Evolutionary conservation across 768 basidiomycete species (phyloP), one percentile per base, ranked within the genome.

Genomic region (Leccinum subtestaceum): DNA sequence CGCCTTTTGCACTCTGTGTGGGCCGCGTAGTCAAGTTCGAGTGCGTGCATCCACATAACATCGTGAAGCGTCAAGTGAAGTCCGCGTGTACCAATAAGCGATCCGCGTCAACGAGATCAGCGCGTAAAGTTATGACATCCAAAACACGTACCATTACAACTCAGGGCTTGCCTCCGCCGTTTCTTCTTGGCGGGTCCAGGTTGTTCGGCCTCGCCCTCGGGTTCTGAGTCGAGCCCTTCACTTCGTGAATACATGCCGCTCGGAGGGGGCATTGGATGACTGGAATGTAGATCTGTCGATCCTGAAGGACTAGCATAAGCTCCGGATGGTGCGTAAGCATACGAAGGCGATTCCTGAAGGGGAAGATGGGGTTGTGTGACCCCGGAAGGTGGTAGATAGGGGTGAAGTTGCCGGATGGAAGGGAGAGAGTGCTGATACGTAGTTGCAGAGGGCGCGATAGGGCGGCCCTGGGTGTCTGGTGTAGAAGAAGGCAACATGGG

Each of bases 151-250:
- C 90, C 90, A 55, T 90, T 93, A 73, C 91, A 93, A 69, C 90
- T 93, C 64, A 93, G 75, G 40, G 91, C 90, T 70, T 93, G 90
- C 48, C 91, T 77, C 54, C 91, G 80, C 54, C 91, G 78, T 74
- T 91, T 93, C 82, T 91, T 91, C 80, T 91, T 92, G 15, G 85
- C 85, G 15, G 85, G 89, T 45, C 80, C 80, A 52, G 79, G 81
- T 12, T 72, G 70, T 48, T 80, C 80, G 10, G 77, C 72, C 46
- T 79, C 76, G 23, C 80, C 82, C 46, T 89, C 87, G 12, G 67
- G 74, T 52, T 88, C 87, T 32, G 85, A 85, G 19, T 86, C 86
- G 27, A 74, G 74, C 11, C 65, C 73, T 55, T 77, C 75, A 47
- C 76, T 62, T 38, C 74, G 73, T n/a, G 62, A 53, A 57, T 76